phyloP scores from a whole-genome alignment of 2,329 filamentous ascomycete species.

The Nakataea oryzae region DNA sequence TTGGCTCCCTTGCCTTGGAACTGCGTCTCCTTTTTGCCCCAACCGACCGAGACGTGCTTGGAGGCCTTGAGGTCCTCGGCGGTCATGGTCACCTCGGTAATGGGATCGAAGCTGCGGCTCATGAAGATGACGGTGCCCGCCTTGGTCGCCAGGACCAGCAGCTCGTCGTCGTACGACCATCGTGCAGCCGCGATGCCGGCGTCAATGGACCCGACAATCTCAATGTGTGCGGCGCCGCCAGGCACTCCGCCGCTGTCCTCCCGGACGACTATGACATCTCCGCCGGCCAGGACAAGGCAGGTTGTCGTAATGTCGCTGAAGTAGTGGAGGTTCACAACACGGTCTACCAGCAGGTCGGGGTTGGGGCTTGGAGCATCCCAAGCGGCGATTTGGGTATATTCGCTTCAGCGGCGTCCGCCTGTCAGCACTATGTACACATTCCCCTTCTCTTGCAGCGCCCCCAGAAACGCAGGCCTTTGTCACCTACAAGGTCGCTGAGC shows the following conservation, averaged over 20 bases:
- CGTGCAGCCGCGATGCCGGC: conserved; percentile 79
- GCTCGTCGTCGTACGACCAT: conserved; percentile 93
- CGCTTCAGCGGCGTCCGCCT: conserved; percentile 11
- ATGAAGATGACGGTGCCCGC: conserved; percentile 78
- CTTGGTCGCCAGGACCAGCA: conserved; percentile 74
- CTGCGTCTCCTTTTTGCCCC: conserved; percentile 97
- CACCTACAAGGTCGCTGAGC: conserved; percentile 13
- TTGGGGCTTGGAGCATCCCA: conserved; percentile 83
- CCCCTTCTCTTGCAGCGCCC: not conserved
- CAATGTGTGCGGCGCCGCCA: conserved; percentile 66
- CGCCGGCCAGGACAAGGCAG: conserved; percentile 78
- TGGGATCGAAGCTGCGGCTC: conserved; percentile 81
- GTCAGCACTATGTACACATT: not conserved
- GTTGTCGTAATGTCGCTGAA: conserved; percentile 70
- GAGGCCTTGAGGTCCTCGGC: conserved; percentile 74
- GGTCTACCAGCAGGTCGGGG: conserved; percentile 65
- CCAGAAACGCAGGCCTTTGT: conserved; percentile 3
- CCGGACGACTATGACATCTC: conserved; percentile 79
- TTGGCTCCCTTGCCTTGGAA: conserved; percentile 86
- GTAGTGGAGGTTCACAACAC: conserved; percentile 70
- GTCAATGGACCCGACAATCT: conserved; percentile 92
- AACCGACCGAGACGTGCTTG: conserved; percentile 91
- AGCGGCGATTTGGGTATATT: conserved; percentile 49
- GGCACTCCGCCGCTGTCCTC: conserved; percentile 42
- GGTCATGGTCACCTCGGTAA: conserved; percentile 63